These are phyloP conservation scores for Gentiana macrophylla DNA, from an alignment of 257 asterid genomes.

Conservation along the genomic window DNA sequence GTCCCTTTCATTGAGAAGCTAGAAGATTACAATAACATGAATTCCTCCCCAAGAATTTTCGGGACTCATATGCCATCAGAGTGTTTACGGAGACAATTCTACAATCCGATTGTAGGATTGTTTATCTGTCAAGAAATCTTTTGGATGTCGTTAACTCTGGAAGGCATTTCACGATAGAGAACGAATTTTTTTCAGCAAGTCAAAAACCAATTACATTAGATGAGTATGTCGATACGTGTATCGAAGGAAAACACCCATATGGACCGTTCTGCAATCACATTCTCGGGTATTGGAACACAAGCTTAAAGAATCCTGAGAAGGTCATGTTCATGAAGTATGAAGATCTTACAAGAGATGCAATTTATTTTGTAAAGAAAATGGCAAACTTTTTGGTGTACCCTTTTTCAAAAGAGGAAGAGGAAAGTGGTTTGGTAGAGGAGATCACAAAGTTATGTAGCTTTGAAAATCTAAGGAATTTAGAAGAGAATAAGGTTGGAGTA, in stretches of 20 bases:
- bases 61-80: background rate
- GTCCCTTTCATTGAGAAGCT: background rate
- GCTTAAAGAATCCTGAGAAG: background rate
- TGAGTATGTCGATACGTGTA: background rate
- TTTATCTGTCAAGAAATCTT: too few species aligned
- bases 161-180: background rate
- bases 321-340: too few species aligned
- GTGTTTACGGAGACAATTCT: background rate
- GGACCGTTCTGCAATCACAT: background rate
- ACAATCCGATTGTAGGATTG: background rate
- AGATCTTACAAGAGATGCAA: background rate
- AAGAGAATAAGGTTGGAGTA: background rate
- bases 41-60: background rate
- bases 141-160: background rate
- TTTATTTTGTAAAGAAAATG: background rate
- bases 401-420: background rate
- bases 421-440: too few species aligned
- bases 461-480: background rate
- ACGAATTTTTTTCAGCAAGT: background rate
- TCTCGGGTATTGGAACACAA: slow-evolving; percentile 4
- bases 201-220: background rate
- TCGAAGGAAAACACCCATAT: background rate
- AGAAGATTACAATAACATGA: background rate
- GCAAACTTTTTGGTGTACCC: background rate
- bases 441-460: too few species aligned